Conservation (phyloP, 805 yeast species). For the Wickerhamiella sergipiensis region DNA sequence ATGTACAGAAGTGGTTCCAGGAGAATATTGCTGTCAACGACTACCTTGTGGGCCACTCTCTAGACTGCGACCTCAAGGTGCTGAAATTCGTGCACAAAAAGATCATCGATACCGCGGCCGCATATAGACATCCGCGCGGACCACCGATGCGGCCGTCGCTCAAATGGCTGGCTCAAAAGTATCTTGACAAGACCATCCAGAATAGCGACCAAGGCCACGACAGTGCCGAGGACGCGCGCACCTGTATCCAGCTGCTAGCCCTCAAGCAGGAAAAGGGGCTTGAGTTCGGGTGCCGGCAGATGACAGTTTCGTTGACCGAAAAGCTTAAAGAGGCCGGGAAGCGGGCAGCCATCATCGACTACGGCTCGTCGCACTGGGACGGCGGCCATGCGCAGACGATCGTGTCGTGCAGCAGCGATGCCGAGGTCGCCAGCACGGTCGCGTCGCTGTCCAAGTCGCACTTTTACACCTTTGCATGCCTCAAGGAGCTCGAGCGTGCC, state of each 20-base stretch:
- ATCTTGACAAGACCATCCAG: constrained; percentile 51
- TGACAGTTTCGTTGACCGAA: constrained; percentile 2
- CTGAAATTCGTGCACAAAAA: constrained; percentile 57
- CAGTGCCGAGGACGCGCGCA: constrained; percentile 69
- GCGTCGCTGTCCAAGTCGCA: constrained; percentile 26
- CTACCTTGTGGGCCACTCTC: constrained; percentile 75
- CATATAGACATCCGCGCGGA: constrained; percentile 67
- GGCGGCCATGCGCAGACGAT: constrained; percentile 24
- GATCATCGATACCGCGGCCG: constrained; percentile 67
- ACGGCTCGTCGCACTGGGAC: constrained; percentile 24
- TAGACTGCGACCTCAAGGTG: constrained; percentile 68
- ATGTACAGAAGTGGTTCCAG: constrained; percentile 49
- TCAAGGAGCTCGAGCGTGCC: constrained; percentile 45
- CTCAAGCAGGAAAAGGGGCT: constrained; percentile 55
- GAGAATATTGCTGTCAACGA: constrained; percentile 41
- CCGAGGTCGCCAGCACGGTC: constrained; percentile 37
- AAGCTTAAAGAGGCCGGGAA: constrained; percentile 7
- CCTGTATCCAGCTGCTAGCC: constrained; percentile 67
- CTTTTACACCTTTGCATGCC: constrained; percentile 39
- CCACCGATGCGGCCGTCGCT: constrained; percentile 70
- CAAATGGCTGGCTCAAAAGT: constrained; percentile 48
- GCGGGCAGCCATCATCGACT: constrained; percentile 25
- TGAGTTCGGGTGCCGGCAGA: constrained; percentile 39
- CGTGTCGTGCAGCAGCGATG: constrained; percentile 42
- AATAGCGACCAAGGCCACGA: constrained; percentile 62